Evolutionary conservation across 1,284 basidiomycete genomes (phyloP), one percentile per base, ranked within the genome.

Genomic region (Bondarzewia mesenterica): DNA sequence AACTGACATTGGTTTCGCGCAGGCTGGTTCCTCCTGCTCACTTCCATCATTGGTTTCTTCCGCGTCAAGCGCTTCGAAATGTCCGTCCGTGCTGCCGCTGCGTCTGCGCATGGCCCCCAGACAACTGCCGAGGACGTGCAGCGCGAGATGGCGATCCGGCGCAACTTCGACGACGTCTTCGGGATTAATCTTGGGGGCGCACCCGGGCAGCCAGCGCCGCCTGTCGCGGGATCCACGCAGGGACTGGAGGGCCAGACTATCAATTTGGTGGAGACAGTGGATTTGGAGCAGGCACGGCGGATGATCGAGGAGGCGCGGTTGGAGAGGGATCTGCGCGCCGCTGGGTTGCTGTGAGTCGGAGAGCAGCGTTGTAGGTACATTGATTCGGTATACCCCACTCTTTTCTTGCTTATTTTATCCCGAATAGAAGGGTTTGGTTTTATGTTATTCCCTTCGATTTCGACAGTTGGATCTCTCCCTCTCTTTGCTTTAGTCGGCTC

Each of bases 1-100:
- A 44, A 48, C 27, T n/a, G 3, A 16, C 1, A 21, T 39, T 43
- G 22, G 42, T 23, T n/a, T 3, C n/a, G 15, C 47, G 29, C 41
- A 77, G 91, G 93, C 10, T 95, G 92, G 91, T 92, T 95, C 73
- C 70, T 94, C 36, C 72, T 95, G 15, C 70, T 93, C 18, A 85
- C 88, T 1, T 86, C 84, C 38, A 54, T 88, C 45, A 77, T 92
- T 41, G 82, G 86, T 18, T 94, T 82, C 69, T 90, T 85, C 78
- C 80, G 90, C 54, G 78, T 92, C 36, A 92, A 92, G 63, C 78
- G 85, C 47, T 89, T 84, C 82, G 85, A 88, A 59, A 61, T 68
- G 32, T 80, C 80, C 7, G 73, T 88, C 49, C 57, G 69, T 48
- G 18, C 16, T n/a, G 42, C 42, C 16, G 22, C 25, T 14, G 16